A percentile compares a stretch with the other conserved stretches of the same genome.
phyloP scores from a whole-genome alignment of 768 basidiomycete genomes.

The Auriscalpium orientale region DNA sequence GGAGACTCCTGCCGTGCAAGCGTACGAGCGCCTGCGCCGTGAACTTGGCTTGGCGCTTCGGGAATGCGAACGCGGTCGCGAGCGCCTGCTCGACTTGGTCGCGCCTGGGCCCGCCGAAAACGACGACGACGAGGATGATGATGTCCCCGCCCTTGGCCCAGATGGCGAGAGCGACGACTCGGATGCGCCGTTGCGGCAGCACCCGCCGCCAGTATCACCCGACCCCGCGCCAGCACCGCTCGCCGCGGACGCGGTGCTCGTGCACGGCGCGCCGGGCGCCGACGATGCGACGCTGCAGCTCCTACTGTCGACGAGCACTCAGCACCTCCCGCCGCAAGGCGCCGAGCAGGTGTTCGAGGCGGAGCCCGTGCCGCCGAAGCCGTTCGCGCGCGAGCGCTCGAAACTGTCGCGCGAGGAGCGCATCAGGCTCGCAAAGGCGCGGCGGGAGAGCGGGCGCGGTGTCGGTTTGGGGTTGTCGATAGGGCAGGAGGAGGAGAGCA shows the following conservation, averaged over 20 bases:
- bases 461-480: conserved; percentile 21
- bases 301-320: conserved; percentile 39
- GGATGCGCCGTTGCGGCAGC: conserved; percentile 31
- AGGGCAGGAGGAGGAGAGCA: conserved; percentile 9
- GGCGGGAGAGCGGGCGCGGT: conserved; percentile 37
- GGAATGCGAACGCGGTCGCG: conserved; percentile 77
- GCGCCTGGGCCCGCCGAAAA: conserved; percentile 30
- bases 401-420: conserved; percentile 71
- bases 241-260: conserved; percentile 23
- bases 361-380: conserved; percentile 33
- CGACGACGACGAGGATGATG: conserved; percentile 36
- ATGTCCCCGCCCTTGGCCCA: conserved; percentile 34
- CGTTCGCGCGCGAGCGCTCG: conserved; percentile 50
- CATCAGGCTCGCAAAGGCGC: conserved; percentile 49
- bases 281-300: conserved; percentile 57
- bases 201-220: conserved; percentile 23
- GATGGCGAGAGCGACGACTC: conserved; percentile 44
- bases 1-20: conserved; percentile 43
- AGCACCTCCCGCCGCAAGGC: conserved; percentile 56
- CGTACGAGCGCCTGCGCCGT: conserved; percentile 68
- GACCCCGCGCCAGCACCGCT: background rate
- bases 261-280: conserved; percentile 10
- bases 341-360: conserved; percentile 82
- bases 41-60: conserved; percentile 73
- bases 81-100: conserved; percentile 51